Evolutionary conservation across 805 yeast genomes (phyloP).

Genomic region (Priceomyces haplophilus): DNA sequence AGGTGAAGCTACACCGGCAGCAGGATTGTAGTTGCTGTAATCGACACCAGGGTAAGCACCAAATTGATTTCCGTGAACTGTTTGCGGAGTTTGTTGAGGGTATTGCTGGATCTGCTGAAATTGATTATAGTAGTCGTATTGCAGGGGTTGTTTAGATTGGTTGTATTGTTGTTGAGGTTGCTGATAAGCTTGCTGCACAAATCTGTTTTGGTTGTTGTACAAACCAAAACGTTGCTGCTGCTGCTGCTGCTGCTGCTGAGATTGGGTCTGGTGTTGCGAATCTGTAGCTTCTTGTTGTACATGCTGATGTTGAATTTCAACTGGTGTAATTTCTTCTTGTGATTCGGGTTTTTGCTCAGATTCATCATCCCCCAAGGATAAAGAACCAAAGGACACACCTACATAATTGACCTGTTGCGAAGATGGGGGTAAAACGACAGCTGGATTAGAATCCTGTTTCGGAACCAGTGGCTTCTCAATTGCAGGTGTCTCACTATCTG

Average conservation of each 20-base stretch:
- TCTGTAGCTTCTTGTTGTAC: constrained; percentile 26
- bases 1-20: constrained; percentile 26
- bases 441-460: constrained; percentile 23
- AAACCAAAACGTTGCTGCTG: constrained; percentile 16
- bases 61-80: constrained; percentile 39
- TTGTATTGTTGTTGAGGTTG: constrained; percentile 16
- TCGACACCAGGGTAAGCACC: constrained; percentile 45
- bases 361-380: constrained; percentile 47
- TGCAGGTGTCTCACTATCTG: constrained; percentile 7
- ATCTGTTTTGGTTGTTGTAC: constrained; percentile 13
- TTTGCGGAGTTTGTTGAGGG: constrained; percentile 40
- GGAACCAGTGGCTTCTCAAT: constrained; percentile 16
- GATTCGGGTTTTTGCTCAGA: constrained; percentile 17
- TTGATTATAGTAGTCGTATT: constrained; percentile 32
- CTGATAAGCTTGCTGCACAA: constrained; percentile 13
- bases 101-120: constrained; percentile 40
- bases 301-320: constrained; percentile 8
- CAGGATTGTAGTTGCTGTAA: constrained; percentile 37
- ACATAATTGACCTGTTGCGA: constrained; percentile 45
- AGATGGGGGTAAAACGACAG: constrained; percentile 52
- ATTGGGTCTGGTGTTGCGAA: constrained; percentile 11
- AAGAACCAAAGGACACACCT: constrained; percentile 64
- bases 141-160: constrained; percentile 26
- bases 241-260: constrained; percentile 13
- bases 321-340: constrained; percentile 12